Base-by-base conservation (phyloP, 2,329 filamentous ascomycete genomes). In the Aspergillus sclerotialis region DNA sequence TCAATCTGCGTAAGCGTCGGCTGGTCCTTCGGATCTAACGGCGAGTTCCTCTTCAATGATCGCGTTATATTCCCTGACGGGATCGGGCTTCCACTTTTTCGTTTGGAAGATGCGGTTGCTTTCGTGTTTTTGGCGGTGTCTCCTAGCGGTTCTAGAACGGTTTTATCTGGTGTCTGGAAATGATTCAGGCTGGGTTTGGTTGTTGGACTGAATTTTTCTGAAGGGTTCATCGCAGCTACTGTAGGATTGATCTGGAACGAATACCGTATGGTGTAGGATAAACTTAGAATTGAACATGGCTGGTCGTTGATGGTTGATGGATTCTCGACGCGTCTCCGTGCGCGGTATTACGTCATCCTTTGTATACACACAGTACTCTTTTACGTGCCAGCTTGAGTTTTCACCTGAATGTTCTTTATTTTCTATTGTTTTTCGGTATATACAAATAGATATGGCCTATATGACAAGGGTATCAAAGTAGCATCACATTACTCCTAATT, bases 1-100 rank as follows among this genome's bases (percentile, higher is more conserved):
- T 59, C 60, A 31, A 66, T 61, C 37, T 66, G 63, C 1, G 63
- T 66, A 11, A 66, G 51, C 1, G 63, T 66, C 2, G 58, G 53
- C 30, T 66, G 63, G 10, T 50, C 54, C 6, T 33, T 42, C 11
- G 47, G 43, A 28, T 38, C 43, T n/a, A 42, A 30, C 4, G 49
- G 14, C 4, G 45, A 40, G 11, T 12, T 39, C 28, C 42, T 44
- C 30, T 48, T 55, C 23, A 33, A 38, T 5, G 19, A 24, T 24
- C 8, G 16, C n/a, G n/a, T n/a, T n/a, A n/a, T n/a, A n/a, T n/a
- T n/a, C 18, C 33, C 35, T 5, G 49, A 43, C 3, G 47, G 41
- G 7, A 29, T 21, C 12, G 43, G 43, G 6, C 39, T 46, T 17
- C 35, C 45, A 25, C 25, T 36, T 32, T 27, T 35, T 26, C 34